Percentiles rank a stretch among this genome's conserved stretches.
Evolutionary conservation across 257 asterid species (phyloP).

Genomic region (Primulina tabacum): DNA sequence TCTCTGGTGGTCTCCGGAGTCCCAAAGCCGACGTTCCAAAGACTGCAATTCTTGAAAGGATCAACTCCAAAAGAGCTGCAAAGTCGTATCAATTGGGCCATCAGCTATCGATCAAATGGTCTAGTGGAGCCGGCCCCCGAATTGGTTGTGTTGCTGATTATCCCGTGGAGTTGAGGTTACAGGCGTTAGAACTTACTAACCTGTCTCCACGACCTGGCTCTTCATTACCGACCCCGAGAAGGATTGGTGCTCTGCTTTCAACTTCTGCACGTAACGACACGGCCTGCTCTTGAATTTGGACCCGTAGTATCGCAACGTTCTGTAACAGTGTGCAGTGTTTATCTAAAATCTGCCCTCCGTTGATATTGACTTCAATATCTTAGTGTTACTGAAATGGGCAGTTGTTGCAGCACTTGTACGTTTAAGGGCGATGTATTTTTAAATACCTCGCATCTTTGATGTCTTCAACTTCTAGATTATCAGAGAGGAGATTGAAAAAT

Average conservation of each 20-base stretch:
- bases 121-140: constrained; percentile 90
- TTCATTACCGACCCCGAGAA: constrained; percentile 35
- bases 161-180: constrained; percentile 73
- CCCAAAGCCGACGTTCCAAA: constrained; percentile 74
- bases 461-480: background rate
- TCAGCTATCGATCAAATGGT: constrained; percentile 71
- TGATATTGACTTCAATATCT: too few species aligned
- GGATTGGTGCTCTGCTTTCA: constrained; percentile 29
- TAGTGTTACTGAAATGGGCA: background rate
- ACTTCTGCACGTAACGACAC: constrained; percentile 27
- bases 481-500: too few species aligned
- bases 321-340: background rate
- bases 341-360: background rate
- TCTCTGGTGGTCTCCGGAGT: constrained; percentile 85
- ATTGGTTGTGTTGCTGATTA: constrained; percentile 90
- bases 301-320: background rate
- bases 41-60: constrained; percentile 60
- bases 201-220: constrained; percentile 61
- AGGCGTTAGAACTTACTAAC: constrained; percentile 79
- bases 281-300: too few species aligned
- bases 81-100: constrained; percentile 75
- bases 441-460: background rate
- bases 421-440: background rate
- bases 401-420: background rate
- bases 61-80: constrained; percentile 71